These are phyloP conservation scores for Cyclanthera cordifolia DNA, from an alignment of 306 rosid species.

Conservation along the genomic window DNA sequence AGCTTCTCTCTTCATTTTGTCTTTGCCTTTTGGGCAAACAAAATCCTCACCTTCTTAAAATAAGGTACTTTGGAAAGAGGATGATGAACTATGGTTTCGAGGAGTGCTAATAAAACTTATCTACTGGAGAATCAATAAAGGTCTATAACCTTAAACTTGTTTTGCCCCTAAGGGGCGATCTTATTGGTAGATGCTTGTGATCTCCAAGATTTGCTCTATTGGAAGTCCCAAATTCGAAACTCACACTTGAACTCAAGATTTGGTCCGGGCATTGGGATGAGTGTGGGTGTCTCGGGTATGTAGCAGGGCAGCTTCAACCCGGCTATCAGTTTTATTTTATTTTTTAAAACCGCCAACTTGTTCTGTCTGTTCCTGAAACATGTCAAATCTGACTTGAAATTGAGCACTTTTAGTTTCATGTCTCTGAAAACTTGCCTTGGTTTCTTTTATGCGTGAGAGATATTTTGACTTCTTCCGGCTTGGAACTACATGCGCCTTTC, in stretches of 20 bases:
- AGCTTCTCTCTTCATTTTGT: not conserved
- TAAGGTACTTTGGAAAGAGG: not conserved
- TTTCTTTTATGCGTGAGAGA: not conserved
- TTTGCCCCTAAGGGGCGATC: too few species aligned
- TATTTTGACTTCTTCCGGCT: not conserved
- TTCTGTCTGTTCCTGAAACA: conserved; percentile 1
- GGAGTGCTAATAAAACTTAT: not conserved
- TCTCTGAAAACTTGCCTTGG: not conserved
- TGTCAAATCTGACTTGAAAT: not conserved
- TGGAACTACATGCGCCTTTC: not conserved
- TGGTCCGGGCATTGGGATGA: too few species aligned
- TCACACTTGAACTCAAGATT: too few species aligned
- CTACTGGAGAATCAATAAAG: not conserved
- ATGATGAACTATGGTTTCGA: not conserved
- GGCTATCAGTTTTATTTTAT: too few species aligned
- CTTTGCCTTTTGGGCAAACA: not conserved
- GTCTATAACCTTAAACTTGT: not conserved
- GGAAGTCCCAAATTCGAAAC: too few species aligned
- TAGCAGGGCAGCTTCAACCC: too few species aligned
- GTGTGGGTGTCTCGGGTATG: too few species aligned
- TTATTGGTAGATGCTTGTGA: too few species aligned
- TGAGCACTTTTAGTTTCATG: not conserved
- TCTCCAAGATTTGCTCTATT: too few species aligned
- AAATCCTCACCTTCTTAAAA: too few species aligned
- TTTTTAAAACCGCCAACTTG: too few species aligned